Percentiles rank a stretch among this genome's conserved stretches.
These are phyloP conservation scores for Daedalea quercina DNA, from an alignment of 768 basidiomycete genomes.

Conservation along the genomic window DNA sequence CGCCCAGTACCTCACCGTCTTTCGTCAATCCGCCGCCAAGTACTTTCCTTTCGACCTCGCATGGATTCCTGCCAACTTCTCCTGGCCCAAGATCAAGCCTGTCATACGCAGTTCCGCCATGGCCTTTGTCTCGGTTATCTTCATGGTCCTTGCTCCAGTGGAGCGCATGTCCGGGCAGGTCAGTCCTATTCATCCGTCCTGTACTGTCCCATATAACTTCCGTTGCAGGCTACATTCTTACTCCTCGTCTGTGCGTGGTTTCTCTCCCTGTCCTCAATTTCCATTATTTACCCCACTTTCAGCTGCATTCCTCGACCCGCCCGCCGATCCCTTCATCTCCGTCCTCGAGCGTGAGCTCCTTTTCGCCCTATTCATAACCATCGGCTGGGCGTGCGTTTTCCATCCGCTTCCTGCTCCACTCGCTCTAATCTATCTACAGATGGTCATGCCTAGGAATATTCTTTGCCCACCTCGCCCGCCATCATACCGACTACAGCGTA, in stretches of 20 bases:
- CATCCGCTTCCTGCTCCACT: background rate
- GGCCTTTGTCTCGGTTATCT: slow-evolving; percentile 52
- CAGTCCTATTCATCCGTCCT: slow-evolving; percentile 10
- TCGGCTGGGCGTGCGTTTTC: slow-evolving; percentile 54
- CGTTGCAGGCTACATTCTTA: slow-evolving; percentile 50
- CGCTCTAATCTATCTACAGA: slow-evolving; percentile 25
- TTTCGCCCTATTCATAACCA: slow-evolving; percentile 40
- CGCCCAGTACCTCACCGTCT: background rate
- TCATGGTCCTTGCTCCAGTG: slow-evolving; percentile 51
- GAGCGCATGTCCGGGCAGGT: slow-evolving; percentile 54
- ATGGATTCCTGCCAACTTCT: slow-evolving; percentile 57
- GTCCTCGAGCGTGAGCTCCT: slow-evolving; percentile 60
- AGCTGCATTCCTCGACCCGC: slow-evolving; percentile 65
- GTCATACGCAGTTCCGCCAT: slow-evolving; percentile 54
- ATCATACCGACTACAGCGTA: slow-evolving; percentile 32
- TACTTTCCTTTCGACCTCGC: slow-evolving; percentile 27
- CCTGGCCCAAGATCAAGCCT: slow-evolving; percentile 54
- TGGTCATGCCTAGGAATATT: slow-evolving; percentile 65
- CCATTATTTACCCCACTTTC: background rate
- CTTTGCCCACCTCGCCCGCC: slow-evolving; percentile 52
- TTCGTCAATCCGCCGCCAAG: background rate
- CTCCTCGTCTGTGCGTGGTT: slow-evolving; percentile 48
- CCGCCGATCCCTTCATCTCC: slow-evolving; percentile 59
- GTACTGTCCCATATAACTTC: background rate
- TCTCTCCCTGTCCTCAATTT: too few species aligned